Evolutionary conservation across 148 eudicot genomes (phyloP).

Genomic region (Salicornia ramosissima): DNA sequence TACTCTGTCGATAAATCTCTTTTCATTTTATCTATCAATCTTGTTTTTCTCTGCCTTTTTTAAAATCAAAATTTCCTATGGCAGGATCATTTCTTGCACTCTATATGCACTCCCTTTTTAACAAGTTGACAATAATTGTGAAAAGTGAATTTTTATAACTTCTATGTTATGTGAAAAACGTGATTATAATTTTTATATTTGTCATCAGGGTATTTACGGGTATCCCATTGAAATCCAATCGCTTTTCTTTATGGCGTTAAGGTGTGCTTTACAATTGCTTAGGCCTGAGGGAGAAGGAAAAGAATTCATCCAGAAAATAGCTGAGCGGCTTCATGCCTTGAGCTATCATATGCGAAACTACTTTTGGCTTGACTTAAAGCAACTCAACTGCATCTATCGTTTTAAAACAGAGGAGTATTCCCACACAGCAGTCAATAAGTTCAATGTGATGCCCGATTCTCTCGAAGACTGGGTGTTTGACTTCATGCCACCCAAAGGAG

Average conservation of each 20-base stretch:
- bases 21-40: too few relatives aligned
- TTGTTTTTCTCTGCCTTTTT: neutral
- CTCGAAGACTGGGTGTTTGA: slow-evolving; percentile 79
- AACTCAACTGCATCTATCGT: slow-evolving; percentile 54
- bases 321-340: slow-evolving; percentile 49
- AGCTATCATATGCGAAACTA: slow-evolving; percentile 58
- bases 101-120: neutral
- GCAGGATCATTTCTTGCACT: neutral
- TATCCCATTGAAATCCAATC: slow-evolving; percentile 52
- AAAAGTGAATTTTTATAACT: neutral
- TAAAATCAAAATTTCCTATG: neutral
- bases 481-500: slow-evolving; percentile 75
- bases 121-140: neutral
- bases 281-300: slow-evolving; percentile 50
- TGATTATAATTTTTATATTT: neutral
- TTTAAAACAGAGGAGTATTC: slow-evolving; percentile 59
- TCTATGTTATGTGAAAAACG: neutral
- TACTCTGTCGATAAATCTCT: too few relatives aligned
- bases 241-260: slow-evolving; percentile 51
- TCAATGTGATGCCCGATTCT: slow-evolving; percentile 68
- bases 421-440: slow-evolving; percentile 70
- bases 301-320: slow-evolving; percentile 40
- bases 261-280: slow-evolving; percentile 45
- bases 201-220: slow-evolving; percentile 39
- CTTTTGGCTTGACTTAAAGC: slow-evolving; percentile 53